Base-by-base conservation (phyloP, 2,329 filamentous ascomycete genomes). In the Scedosporium boydii region DNA sequence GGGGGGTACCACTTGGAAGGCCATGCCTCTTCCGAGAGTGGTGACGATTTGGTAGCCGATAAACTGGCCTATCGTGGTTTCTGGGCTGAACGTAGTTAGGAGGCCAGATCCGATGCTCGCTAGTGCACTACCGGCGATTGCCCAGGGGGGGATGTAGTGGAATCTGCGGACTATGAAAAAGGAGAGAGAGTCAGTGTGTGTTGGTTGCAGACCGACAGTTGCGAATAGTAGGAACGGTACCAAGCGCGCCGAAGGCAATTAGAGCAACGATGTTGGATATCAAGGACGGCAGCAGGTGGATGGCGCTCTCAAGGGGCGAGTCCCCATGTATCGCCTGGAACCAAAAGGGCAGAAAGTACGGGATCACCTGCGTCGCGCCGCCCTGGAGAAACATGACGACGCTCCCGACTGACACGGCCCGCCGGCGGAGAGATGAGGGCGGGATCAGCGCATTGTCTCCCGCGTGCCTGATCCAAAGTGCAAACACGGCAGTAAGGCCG, bases 121-220 rank as follows among this genome's bases (percentile, higher is more conserved):
- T 58, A 73, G 66, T 48, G 75, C 63, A 0, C 73, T 67, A 0
- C 73, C 72, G 3, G 67, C 56, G 6, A 78, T 72, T 73, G 80
- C 77, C 64, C 74, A 76, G 0, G 74, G 79, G 2, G 70, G 75
- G 62, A 79, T 80, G 63, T 80, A 79, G 1, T 79, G 79, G 60
- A 74, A 68, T 7, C 66, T 60, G 0, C 73, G 76, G 38, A 78
- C 73, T 7, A 69, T 61, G 3, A 68, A 4, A 63, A n/a, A n/a
- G 16, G 61, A 61, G 57, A 12, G 34, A 12, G 34, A 38, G 34
- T 38, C 34, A 38, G 34, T 14, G 34, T 38, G 34, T 14, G 34
- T 38, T 38, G 34, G 0, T 1, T 14, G 34, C 2, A 14, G 34
- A 4, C 34, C 34, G 34, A 12, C 10, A 14, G 10, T 38, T 38